Evolutionary conservation across 345 rosid species (phyloP), one percentile per base, ranked within the genome.

Genomic region (Camelina sativa): DNA sequence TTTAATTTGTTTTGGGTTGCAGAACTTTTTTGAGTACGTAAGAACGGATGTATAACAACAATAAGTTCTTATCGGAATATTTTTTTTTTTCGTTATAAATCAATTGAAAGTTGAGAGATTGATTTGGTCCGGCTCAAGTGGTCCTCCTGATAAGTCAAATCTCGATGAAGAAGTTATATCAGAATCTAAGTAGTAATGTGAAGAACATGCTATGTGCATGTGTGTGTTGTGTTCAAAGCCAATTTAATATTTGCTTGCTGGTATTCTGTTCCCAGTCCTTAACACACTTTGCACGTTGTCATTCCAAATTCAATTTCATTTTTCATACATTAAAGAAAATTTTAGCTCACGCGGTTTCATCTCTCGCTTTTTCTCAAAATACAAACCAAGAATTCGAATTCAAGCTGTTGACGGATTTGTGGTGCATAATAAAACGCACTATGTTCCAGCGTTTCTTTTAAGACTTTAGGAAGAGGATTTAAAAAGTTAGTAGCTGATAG

Each of bases 181-280:
- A 75, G 58, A 69, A 76, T 59, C 54, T 19, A 44, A 62, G 59
- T 13, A 51, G 68, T 20, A 68, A 75, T 61, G 69, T 68, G 50
- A 68, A 60, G 69, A 76, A 76, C 28, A 75, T 75, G 73, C 60
- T 68, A 19, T 75, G 74, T 67, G 63, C n/a, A n/a, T n/a, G n/a
- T n/a, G n/a, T n/a, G n/a, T n/a, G n/a, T n/a, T 60, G 52, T 25
- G 62, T 75, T 60, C 79, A 75, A 75, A 67, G 63, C 69, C 74
- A 68, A 75, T 13, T 61, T 17, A 59, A 40, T 75, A 53, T 67
- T 67, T 75, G 54, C 46, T 66, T 66, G 38, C 38, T 57, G 44
- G 23, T 40, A 37, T 74, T 43, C 13, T 43, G 47, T 15, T 43
- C 59, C 20, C 16, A 75, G 25, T 75, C 56, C 48, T 67, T 25